Percentiles rank a stretch among this genome's conserved stretches.
These are phyloP conservation scores for Boehmeria nivea DNA, from an alignment of 306 rosid species.

Conservation along the genomic window DNA sequence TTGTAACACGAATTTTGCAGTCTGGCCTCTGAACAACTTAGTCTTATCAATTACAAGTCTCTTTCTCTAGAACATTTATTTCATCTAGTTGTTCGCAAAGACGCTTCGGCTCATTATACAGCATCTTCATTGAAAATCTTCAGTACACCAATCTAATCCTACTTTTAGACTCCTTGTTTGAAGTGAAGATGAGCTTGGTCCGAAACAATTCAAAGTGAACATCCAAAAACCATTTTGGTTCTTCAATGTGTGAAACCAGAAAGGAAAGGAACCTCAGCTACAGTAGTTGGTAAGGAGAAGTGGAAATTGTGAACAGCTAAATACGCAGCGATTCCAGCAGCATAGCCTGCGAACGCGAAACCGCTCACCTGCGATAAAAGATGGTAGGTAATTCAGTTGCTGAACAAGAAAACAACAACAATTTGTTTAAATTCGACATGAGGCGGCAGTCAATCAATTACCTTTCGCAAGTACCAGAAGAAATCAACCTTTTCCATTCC, in stretches of 20 bases:
- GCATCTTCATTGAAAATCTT: no score
- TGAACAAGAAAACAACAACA: slow-evolving; percentile 1
- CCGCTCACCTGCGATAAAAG: slow-evolving; percentile 69
- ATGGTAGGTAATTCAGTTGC: slow-evolving; percentile 4
- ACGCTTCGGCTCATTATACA: no score
- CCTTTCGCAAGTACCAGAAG: slow-evolving; percentile 93
- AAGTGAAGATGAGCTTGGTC: no score
- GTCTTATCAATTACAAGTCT: no score
- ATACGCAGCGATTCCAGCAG: slow-evolving; percentile 77
- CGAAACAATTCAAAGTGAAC: no score
- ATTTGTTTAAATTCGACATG: not conserved
- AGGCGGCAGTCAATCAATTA: no score
- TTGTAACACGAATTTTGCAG: no score
- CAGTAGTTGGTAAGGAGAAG: slow-evolving; percentile 57
- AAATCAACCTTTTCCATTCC: slow-evolving; percentile 98
- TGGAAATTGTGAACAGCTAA: slow-evolving; percentile 58
- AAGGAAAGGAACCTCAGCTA: slow-evolving; percentile 68
- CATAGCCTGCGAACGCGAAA: slow-evolving; percentile 92
- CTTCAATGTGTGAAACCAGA: slow-evolving; percentile 45
- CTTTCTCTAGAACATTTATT: no score
- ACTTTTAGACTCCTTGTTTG: no score
- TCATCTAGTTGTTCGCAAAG: no score
- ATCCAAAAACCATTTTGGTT: slow-evolving; percentile 3
- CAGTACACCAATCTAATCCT: no score
- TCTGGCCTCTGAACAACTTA: no score